Base-by-base conservation (phyloP, 306 rosid genomes). In the Oemleria cerasiformis region DNA sequence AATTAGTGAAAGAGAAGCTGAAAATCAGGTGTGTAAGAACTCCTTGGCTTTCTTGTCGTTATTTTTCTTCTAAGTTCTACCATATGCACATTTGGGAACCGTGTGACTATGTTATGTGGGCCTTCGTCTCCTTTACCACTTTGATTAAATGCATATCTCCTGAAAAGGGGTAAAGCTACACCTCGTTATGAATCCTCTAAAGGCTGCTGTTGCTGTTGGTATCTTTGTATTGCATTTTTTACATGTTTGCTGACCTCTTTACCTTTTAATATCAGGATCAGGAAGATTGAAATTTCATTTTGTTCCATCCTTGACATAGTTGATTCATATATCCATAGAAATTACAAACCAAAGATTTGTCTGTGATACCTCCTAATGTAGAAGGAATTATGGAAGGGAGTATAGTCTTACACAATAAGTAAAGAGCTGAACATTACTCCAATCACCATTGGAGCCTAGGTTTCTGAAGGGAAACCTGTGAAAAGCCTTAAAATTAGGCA, bases 1-100 rank as follows among this genome's bases (percentile, higher is more conserved):
- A 73, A 80, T 85, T 56, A 84, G 77, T 76, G 98, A 94, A 82
- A 84, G 67, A 73, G 92, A 91, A 81, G 98, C 98, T 73, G 97
- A 91, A 80, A 84, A 91, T 68, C 92, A 91, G 98, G 98, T 91
- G 41, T 62, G 86, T 83, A 49, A 69, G 70, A 30, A 66, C 45
- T 73, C 66, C 56, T 50, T 60, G 30, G 58, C 43, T 30, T 77
- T 58, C 17, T 63, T 63, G 74, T 77, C 21, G 4, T 8, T 12
- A 13, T 40, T 49, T 61, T n/a, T 55, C 48, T n/a, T n/a, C n/a
- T n/a, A n/a, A n/a, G n/a, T 47, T 54, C 25, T 30, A 63, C 38
- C n/a, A 36, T 39, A 17, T 19, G 41, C 50, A 43, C 68, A 60
- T 47, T 23, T 21, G 5, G 10, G 6, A 4, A 57, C 63, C 0